phyloP scores from a whole-genome alignment of 805 yeast genomes.

The Kodamaea hsintzibuensis region DNA sequence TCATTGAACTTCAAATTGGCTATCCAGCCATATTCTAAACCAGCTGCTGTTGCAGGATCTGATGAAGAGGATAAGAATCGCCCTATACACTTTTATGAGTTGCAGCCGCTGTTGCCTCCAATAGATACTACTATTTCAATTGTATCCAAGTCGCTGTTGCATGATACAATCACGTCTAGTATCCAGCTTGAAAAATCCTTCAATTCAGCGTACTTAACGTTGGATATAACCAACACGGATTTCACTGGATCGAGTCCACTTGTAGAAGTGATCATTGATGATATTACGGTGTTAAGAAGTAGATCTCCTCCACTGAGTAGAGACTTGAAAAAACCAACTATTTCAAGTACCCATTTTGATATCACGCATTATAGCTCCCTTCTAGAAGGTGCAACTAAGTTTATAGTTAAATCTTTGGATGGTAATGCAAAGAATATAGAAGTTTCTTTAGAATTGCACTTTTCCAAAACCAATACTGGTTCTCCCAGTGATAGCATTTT shows the following conservation, averaged over 20 bases:
- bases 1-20: conserved; percentile 2
- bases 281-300: conserved; percentile 28
- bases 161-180: neutral
- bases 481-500: neutral
- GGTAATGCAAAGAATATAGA: conserved; percentile 17
- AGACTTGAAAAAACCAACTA: neutral
- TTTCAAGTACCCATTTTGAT: conserved; percentile 23
- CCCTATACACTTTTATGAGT: conserved; percentile 3
- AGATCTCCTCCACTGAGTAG: conserved; percentile 20
- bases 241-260: conserved; percentile 12
- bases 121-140: neutral
- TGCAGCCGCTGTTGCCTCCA: neutral
- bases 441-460: conserved; percentile 21
- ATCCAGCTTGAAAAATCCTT: conserved; percentile 19
- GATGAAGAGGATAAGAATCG: neutral
- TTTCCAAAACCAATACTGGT: conserved; percentile 16
- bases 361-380: conserved; percentile 25
- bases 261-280: conserved; percentile 25
- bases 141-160: neutral
- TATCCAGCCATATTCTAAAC: neutral
- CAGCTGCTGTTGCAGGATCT: neutral
- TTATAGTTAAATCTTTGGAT: conserved; percentile 23
- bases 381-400: conserved; percentile 14
- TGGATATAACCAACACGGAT: conserved; percentile 25
- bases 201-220: conserved; percentile 26